Base-by-base conservation (phyloP, 441 rosid genomes). In the Manihot esculenta region DNA sequence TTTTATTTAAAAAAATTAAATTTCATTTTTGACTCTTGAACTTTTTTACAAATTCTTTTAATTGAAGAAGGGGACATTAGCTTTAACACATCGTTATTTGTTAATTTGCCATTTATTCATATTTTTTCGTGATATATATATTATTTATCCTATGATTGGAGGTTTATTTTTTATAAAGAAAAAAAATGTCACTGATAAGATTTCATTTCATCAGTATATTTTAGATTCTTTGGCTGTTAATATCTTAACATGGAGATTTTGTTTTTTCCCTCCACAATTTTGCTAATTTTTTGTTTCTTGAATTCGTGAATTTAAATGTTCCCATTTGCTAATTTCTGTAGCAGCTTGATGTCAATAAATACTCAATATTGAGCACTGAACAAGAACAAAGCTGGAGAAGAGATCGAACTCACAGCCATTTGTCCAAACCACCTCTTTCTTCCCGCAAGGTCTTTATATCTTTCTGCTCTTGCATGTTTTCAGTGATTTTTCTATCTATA, bases 311-410 rank as follows among this genome's bases (percentile, higher is more conserved):
- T 35, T 35, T 35, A 56, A 13, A 12, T 38, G n/a, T 38, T 20
- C n/a, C 26, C 18, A 51, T 26, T 38, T 38, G 13, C 5, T 23
- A 17, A 35, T 35, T 68, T 53, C 62, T 11, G 69, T 74, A 78
- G 89, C 82, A 76, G 66, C 74, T 70, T 42, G 84, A 78, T 38
- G 69, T 71, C 64, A 79, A 30, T 54, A 54, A 79, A 38, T 62
- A 80, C 79, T 79, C 82, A 68, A 82, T 74, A 71, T 74, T 81
- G 51, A 73, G 81, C 33, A 53, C 78, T 17, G 79, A 69, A 51
- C 68, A 76, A 50, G 93, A 85, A 75, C 81, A 82, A 71, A 86
- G 86, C 75, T 90, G 83, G 84, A 88, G 75, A 62, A 86, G 74
- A 69, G 95, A 89, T 77, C 69, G 83, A 10, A 79, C 85, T 76